Conservation (phyloP, 2,329 filamentous ascomycete species). For the Falciphora oryzae region DNA sequence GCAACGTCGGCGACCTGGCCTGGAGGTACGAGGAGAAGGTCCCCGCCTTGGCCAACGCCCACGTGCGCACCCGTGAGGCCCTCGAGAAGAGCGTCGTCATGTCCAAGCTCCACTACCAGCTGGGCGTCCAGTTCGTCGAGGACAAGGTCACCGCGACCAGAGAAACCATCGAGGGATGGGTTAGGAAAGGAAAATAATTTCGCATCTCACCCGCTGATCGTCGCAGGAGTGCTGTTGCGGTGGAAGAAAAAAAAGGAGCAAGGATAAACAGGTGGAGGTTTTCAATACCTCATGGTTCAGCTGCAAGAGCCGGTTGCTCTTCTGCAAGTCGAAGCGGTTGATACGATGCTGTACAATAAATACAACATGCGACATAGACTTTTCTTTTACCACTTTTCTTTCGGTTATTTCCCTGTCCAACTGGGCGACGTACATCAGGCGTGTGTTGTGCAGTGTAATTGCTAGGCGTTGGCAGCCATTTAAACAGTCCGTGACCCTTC, state of each 20-base stretch:
- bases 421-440: no score
- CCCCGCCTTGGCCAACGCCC: constrained; percentile 75
- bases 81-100: constrained; percentile 66
- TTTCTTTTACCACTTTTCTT: constrained; percentile 10
- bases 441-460: no score
- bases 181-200: constrained; percentile 76
- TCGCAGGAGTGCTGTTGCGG: not conserved
- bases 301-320: not conserved
- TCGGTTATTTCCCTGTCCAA: not conserved
- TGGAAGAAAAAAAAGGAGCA: not conserved
- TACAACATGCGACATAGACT: not conserved
- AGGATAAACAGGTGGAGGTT: not conserved
- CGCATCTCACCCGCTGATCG: not conserved
- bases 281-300: not conserved
- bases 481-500: not conserved
- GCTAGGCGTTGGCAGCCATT: no score
- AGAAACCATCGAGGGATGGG: constrained; percentile 79
- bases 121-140: constrained; percentile 68
- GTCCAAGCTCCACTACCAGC: constrained; percentile 66
- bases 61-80: constrained; percentile 64
- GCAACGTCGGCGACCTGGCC: constrained; percentile 76
- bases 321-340: not conserved
- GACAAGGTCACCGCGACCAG: constrained; percentile 72
- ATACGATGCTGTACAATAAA: not conserved
- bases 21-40: constrained; percentile 93